These are phyloP conservation scores for Glebionis coronaria DNA, from an alignment of 129 eudicot species.

Conservation along the genomic window DNA sequence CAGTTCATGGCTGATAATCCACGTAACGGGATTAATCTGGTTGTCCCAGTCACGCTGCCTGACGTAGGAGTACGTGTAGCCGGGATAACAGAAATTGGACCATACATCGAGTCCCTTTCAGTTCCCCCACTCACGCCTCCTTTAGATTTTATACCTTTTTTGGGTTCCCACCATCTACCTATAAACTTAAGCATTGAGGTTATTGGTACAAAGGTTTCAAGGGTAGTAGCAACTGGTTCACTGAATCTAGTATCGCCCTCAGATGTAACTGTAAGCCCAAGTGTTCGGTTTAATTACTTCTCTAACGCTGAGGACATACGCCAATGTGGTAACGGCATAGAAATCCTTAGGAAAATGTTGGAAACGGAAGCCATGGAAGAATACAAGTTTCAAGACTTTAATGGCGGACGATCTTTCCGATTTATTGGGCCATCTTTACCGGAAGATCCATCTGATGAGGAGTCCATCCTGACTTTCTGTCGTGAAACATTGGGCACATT, in stretches of 20 bases:
- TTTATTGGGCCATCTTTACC: slow-evolving; percentile 8
- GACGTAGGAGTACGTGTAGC: slow-evolving; percentile 20
- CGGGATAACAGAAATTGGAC: slow-evolving; percentile 17
- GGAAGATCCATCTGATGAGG: slow-evolving; percentile 1
- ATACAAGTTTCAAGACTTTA: background rate
- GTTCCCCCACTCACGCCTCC: background rate
- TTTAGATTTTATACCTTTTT: background rate
- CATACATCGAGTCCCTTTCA: slow-evolving; percentile 8
- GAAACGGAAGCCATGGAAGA: background rate
- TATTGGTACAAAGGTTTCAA: background rate
- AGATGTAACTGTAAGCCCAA: slow-evolving; percentile 2
- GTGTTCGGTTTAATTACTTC: slow-evolving; percentile 10
- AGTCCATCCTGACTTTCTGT: background rate
- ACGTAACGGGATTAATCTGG: background rate
- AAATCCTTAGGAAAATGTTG: background rate
- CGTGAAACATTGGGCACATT: background rate
- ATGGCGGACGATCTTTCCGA: background rate
- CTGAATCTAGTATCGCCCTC: background rate
- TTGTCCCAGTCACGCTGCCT: slow-evolving; percentile 7
- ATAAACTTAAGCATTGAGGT: slow-evolving; percentile 5
- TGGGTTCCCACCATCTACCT: background rate
- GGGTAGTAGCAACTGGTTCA: background rate
- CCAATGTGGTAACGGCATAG: background rate
- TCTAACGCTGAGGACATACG: background rate
- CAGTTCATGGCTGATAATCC: slow-evolving; percentile 27